Percentiles rank a stretch among this genome's conserved stretches.
Conservation (phyloP, 2,329 filamentous ascomycete species). For the Orbilia quercus region DNA sequence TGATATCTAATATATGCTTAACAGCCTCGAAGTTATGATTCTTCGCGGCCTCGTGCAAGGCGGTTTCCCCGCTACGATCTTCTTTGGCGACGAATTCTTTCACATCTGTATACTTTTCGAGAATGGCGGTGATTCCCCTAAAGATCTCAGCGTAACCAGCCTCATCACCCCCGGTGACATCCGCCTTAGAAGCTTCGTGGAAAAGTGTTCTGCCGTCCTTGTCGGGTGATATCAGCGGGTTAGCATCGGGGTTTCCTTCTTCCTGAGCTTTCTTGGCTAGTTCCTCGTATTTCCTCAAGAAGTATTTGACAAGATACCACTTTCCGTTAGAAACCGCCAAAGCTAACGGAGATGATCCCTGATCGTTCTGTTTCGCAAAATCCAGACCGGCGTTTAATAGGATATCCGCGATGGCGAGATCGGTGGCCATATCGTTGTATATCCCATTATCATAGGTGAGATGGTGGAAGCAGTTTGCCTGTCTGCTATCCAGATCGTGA, state of each 20-base stretch:
- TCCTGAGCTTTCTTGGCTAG: neutral
- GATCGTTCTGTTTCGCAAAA: neutral
- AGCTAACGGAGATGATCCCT: neutral
- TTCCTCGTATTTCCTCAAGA: conserved; percentile 24
- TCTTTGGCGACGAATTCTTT: neutral
- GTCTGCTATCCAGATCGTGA: conserved; percentile 3
- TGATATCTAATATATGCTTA: conserved; percentile 18
- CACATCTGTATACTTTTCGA: conserved; percentile 26
- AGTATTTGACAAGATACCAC: conserved; percentile 8
- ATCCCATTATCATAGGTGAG: neutral
- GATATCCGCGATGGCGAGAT: conserved; percentile 24
- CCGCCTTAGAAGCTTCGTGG: neutral
- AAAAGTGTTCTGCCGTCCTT: neutral
- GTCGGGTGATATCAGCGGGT: conserved; percentile 4
- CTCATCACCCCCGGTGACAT: neutral
- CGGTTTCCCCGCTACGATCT: neutral
- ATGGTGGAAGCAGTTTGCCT: conserved; percentile 34
- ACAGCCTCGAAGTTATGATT: neutral
- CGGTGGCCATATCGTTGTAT: neutral
- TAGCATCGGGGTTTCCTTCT: neutral
- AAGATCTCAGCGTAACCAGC: neutral
- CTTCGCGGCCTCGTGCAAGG: conserved; percentile 1
- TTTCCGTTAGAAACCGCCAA: neutral
- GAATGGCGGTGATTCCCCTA: neutral
- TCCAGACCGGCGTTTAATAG: conserved; percentile 18